A percentile compares a stretch with the other conserved stretches of the same genome.
These are phyloP conservation scores for Geranium brycei DNA, from an alignment of 345 rosid species.

Conservation along the genomic window DNA sequence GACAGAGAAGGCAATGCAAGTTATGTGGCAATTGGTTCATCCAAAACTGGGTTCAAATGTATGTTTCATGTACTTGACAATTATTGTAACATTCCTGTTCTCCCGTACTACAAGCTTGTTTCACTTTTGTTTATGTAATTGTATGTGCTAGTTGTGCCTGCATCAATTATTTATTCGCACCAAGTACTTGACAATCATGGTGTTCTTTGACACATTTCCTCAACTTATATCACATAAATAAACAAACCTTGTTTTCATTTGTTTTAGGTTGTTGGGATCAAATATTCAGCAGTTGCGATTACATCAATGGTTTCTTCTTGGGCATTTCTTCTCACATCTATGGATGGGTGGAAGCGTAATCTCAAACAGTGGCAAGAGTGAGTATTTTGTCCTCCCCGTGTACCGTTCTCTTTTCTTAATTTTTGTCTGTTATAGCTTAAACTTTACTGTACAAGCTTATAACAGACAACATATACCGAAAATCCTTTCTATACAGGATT, in stretches of 20 bases:
- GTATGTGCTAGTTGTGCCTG: no score
- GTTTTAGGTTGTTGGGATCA: conserved; percentile 53
- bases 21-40: conserved; percentile 80
- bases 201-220: not conserved
- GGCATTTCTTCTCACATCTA: conserved; percentile 78
- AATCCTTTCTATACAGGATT: no score
- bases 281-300: conserved; percentile 44
- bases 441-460: no score
- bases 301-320: conserved; percentile 75
- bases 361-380: conserved; percentile 80
- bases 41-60: conserved; percentile 84
- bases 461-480: no score
- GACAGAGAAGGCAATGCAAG: conserved; percentile 71
- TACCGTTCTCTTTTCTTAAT: not conserved
- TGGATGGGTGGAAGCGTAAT: conserved; percentile 37
- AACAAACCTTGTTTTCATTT: not conserved
- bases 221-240: not conserved
- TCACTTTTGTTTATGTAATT: no score
- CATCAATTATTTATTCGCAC: no score
- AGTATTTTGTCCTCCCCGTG: conserved; percentile 10
- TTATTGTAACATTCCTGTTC: no score
- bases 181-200: no score
- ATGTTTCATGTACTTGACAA: conserved; percentile 7
- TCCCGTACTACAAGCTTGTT: no score
- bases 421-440: no score